phyloP scores from a whole-genome alignment of 495 filamentous ascomycete genomes.

The Neurospora terricola region DNA sequence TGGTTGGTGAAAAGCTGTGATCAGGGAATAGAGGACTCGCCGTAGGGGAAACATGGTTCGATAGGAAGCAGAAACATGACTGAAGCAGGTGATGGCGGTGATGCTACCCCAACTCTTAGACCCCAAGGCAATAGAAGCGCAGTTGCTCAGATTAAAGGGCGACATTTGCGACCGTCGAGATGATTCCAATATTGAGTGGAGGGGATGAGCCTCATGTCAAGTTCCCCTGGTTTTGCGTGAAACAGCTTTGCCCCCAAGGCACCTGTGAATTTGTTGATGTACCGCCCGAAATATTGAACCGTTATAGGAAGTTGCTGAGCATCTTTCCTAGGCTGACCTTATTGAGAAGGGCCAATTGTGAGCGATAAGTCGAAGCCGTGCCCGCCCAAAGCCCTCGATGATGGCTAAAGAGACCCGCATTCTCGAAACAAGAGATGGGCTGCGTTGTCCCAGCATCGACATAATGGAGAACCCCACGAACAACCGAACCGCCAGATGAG shows the following conservation, averaged over 20 bases:
- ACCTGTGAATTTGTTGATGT: background rate
- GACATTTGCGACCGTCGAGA: background rate
- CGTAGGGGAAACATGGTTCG: background rate
- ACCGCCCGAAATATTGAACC: background rate
- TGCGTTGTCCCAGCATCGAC: background rate
- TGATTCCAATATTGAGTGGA: background rate
- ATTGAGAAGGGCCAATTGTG: background rate
- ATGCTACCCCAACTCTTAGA: background rate
- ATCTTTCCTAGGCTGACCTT: background rate
- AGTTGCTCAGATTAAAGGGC: background rate
- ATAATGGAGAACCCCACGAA: background rate
- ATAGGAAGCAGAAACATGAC: background rate
- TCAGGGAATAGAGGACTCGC: background rate
- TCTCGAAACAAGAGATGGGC: background rate
- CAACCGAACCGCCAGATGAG: background rate
- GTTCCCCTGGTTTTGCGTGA: background rate
- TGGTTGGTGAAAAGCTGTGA: background rate
- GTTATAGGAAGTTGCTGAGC: background rate
- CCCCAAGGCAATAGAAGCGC: background rate
- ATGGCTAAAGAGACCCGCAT: background rate
- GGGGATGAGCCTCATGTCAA: background rate
- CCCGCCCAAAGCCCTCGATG: background rate
- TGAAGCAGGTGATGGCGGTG: background rate
- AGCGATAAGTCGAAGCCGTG: background rate
- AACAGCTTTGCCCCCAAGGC: background rate